These are phyloP conservation scores for Coemansia brasiliensis DNA, from an alignment of 192 early-diverging fungal genomes.

Conservation along the genomic window DNA sequence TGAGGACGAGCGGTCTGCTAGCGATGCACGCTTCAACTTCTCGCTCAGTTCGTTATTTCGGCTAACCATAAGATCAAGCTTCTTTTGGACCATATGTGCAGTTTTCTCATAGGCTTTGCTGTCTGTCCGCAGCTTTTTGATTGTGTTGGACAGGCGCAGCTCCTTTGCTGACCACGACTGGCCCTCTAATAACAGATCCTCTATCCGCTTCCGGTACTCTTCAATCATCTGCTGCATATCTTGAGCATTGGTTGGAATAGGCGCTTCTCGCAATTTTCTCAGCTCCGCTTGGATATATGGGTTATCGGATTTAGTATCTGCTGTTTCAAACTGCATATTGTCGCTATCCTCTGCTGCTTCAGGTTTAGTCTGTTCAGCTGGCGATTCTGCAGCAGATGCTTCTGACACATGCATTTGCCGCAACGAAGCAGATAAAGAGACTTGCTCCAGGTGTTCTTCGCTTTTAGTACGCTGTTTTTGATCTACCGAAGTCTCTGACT, in stretches of 20 bases:
- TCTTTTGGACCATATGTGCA: constrained; percentile 53
- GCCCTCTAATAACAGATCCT: constrained; percentile 55
- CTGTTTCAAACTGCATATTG: neutral
- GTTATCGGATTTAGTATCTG: constrained; percentile 14
- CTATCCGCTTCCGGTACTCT: constrained; percentile 41
- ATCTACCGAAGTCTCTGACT: neutral
- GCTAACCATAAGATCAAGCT: constrained; percentile 48
- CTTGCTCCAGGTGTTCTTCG: neutral
- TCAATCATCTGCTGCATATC: constrained; percentile 43
- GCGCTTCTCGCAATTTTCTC: constrained; percentile 26
- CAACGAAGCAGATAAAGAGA: constrained; percentile 1
- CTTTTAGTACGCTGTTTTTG: neutral
- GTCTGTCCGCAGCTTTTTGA: constrained; percentile 74
- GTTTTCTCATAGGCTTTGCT: constrained; percentile 62
- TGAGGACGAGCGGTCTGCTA: constrained; percentile 25
- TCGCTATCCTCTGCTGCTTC: neutral
- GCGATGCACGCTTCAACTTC: constrained; percentile 16
- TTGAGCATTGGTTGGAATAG: constrained; percentile 23
- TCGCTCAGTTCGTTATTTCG: constrained; percentile 56
- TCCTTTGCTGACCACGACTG: constrained; percentile 79
- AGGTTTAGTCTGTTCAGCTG: no score
- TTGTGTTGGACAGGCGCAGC: constrained; percentile 64
- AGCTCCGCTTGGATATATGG: constrained; percentile 44
- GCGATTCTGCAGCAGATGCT: neutral
- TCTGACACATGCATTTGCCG: neutral